These are phyloP conservation scores for Solanum chaucha DNA, from an alignment of 257 asterid species.

Conservation along the genomic window DNA sequence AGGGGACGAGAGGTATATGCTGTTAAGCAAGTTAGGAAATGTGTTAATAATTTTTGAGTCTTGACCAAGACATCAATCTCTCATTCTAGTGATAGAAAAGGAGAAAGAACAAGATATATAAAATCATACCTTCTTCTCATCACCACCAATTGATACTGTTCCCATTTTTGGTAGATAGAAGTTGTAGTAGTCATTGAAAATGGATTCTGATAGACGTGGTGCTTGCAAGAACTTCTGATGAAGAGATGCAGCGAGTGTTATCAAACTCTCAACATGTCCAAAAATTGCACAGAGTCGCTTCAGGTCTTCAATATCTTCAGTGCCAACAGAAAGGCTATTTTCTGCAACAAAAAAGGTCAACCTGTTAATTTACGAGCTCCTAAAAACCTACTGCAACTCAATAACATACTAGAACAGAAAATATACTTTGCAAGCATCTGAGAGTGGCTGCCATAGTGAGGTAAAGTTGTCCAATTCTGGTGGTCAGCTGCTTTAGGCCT, in stretches of 20 bases:
- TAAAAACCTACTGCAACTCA: neutral
- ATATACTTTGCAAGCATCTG: slow-evolving; percentile 51
- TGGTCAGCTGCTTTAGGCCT: slow-evolving; percentile 50
- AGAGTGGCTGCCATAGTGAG: slow-evolving; percentile 57
- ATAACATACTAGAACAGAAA: neutral
- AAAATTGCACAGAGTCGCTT: slow-evolving; percentile 53
- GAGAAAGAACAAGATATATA: neutral
- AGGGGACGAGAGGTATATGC: neutral
- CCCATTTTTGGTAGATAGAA: slow-evolving; percentile 66
- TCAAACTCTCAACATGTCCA: slow-evolving; percentile 68
- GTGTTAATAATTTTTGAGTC: neutral
- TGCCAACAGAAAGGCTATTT: slow-evolving; percentile 20
- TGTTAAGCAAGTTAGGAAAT: neutral
- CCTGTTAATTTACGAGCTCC: neutral
- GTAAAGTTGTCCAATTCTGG: slow-evolving; percentile 53
- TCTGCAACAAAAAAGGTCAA: slow-evolving; percentile 28
- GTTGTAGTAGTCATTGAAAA: slow-evolving; percentile 57
- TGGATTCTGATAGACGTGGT: slow-evolving; percentile 55
- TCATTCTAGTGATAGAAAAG: neutral
- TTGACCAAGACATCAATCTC: neutral
- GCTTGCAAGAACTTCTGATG: slow-evolving; percentile 65
- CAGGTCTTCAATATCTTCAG: slow-evolving; percentile 56
- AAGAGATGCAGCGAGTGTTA: slow-evolving; percentile 64
- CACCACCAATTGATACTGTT: slow-evolving; percentile 32
- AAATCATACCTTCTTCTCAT: slow-evolving; percentile 37